phyloP scores from a whole-genome alignment of 805 yeast species.

The Nakazawaea populi region DNA sequence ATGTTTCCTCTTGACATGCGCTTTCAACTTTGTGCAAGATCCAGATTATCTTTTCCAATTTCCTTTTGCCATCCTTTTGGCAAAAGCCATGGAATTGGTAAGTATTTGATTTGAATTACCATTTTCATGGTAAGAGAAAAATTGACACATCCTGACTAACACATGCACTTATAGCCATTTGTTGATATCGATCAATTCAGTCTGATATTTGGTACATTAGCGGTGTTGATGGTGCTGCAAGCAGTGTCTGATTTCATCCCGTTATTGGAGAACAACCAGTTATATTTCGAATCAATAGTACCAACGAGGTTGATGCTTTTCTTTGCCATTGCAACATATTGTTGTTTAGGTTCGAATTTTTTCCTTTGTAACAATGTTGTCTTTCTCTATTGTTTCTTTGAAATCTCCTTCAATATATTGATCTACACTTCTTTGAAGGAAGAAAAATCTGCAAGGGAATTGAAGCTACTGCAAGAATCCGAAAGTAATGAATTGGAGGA shows the following conservation, averaged over 20 bases:
- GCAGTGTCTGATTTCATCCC: slow-evolving; percentile 56
- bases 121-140: neutral
- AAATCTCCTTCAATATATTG: slow-evolving; percentile 65
- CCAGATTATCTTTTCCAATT: slow-evolving; percentile 38
- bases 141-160: neutral
- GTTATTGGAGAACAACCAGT: slow-evolving; percentile 34
- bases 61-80: slow-evolving; percentile 44
- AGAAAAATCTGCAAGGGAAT: slow-evolving; percentile 37
- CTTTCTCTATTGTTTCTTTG: slow-evolving; percentile 54
- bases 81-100: slow-evolving; percentile 54
- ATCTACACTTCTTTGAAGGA: slow-evolving; percentile 59
- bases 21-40: slow-evolving; percentile 43
- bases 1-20: slow-evolving; percentile 33
- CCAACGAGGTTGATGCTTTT: slow-evolving; percentile 49
- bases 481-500: slow-evolving; percentile 12
- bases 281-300: slow-evolving; percentile 53
- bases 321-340: slow-evolving; percentile 43
- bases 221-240: slow-evolving; percentile 36
- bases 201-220: slow-evolving; percentile 39
- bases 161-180: slow-evolving; percentile 16
- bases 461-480: slow-evolving; percentile 25
- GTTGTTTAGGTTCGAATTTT: slow-evolving; percentile 40
- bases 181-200: slow-evolving; percentile 24
- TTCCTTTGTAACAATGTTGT: slow-evolving; percentile 56
- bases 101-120: slow-evolving; percentile 9